Evolutionary conservation across 495 filamentous ascomycete species (phyloP).

Genomic region (Opeltia flavorubescens): DNA sequence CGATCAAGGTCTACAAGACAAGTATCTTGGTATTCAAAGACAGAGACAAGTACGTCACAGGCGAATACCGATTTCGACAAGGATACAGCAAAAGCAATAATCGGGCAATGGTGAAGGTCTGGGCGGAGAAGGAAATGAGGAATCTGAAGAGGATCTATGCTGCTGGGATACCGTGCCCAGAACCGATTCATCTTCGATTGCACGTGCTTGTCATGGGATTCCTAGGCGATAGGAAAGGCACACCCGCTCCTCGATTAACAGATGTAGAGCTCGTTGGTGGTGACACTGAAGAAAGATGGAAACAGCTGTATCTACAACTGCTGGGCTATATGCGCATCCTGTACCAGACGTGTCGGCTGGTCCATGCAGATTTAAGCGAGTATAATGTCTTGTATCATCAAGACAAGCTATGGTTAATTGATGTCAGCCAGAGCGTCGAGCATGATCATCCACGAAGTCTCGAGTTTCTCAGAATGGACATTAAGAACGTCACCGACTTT

Average conservation of each 20-base stretch:
- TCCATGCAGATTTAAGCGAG: slow-evolving; percentile 92
- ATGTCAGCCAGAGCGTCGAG: slow-evolving; percentile 93
- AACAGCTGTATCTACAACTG: slow-evolving; percentile 63
- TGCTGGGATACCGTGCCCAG: slow-evolving; percentile 78
- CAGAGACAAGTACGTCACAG: slow-evolving; percentile 82
- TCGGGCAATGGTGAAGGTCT: slow-evolving; percentile 89
- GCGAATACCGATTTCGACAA: slow-evolving; percentile 69
- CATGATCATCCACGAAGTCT: slow-evolving; percentile 85
- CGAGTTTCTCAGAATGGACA: slow-evolving; percentile 92
- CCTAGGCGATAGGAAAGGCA: slow-evolving; percentile 73
- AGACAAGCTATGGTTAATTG: slow-evolving; percentile 76
- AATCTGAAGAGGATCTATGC: slow-evolving; percentile 72
- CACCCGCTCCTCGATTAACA: slow-evolving; percentile 69
- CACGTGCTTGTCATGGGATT: slow-evolving; percentile 93
- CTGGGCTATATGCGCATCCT: slow-evolving; percentile 80
- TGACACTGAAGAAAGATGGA: slow-evolving; percentile 51
- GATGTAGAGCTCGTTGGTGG: slow-evolving; percentile 50
- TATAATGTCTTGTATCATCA: slow-evolving; percentile 92
- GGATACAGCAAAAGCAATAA: slow-evolving; percentile 88
- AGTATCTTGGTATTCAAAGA: slow-evolving; percentile 95
- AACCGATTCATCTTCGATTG: slow-evolving; percentile 72
- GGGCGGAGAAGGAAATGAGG: slow-evolving; percentile 97
- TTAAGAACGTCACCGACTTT: slow-evolving; percentile 89
- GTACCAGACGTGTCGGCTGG: slow-evolving; percentile 78
- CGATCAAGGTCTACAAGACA: slow-evolving; percentile 98